Evolutionary conservation across 805 yeast species (phyloP), one percentile per base, ranked within the genome.

Genomic region (Suhomyces sp.): DNA sequence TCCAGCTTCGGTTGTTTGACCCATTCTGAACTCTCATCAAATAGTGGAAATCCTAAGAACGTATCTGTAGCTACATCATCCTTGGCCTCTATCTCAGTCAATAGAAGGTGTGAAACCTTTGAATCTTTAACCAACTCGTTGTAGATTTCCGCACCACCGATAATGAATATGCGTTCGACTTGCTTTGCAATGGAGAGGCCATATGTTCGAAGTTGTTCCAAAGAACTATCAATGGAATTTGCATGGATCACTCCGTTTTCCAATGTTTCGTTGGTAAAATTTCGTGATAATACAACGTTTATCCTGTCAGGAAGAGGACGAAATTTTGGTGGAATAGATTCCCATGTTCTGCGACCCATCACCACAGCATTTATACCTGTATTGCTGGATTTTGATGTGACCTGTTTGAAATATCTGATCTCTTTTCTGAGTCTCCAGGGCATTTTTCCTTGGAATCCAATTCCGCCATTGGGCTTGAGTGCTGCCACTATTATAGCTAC

Each of bases 341-440:
- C 93, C 95, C 97, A 93, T 2, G 98, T 91, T 53, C 81, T 84
- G 40, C 97, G 73, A 10, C 98, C 98, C 98, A 93, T 93, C 3
- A 93, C 72, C 10, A 93, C 98, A 0, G 86, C 95, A 54, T 88
- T 87, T 19, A 54, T 42, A 17, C 39, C 37, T 25, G 45, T 51
- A 15, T n/a, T 21, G 62, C 55, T 15, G 18, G 69, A 58, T 6
- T 45, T 47, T 3, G 79, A 60, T 0, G 98, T 93, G 11, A 87
- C 81, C 39, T 77, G 76, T 42, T 76, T 74, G 66, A 93, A 93
- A 54, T 80, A 93, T 53, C 79, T 77, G 83, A 93, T 86, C 56
- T 93, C 98, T 33, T 81, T 71, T 36, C 78, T 71, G 19, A 93
- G 68, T 31, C 82, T 70, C 98, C 98, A 93, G 3, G 98, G 98